phyloP scores from a whole-genome alignment of 2,329 filamentous ascomycete species.

The Aspergillus sp. region DNA sequence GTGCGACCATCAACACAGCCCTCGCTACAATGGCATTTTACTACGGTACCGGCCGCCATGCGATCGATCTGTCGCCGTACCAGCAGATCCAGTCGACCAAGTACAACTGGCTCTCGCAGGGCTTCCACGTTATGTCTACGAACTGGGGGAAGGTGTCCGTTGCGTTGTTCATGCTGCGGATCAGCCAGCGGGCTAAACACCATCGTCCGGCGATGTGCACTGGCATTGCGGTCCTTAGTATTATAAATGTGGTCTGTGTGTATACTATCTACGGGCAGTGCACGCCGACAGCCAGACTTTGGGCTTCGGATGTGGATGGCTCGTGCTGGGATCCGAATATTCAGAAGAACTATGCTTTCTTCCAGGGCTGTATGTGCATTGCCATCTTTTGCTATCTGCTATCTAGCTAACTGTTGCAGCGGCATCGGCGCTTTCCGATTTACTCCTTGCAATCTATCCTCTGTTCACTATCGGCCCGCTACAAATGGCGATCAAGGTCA shows the following conservation, averaged over 20 bases:
- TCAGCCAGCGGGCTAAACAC: conserved; percentile 8
- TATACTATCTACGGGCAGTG: conserved; percentile 16
- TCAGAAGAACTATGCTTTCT: conserved; percentile 14
- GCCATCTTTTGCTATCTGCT: neutral
- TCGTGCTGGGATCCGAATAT: conserved; percentile 6
- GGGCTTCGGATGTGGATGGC: neutral
- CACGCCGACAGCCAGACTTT: conserved; percentile 1
- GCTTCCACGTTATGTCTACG: conserved; percentile 15
- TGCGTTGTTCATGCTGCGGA: conserved; percentile 11
- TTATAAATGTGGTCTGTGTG: conserved; percentile 7
- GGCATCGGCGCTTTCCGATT: conserved; percentile 8
- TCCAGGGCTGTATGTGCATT: conserved; percentile 12
- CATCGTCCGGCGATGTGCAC: conserved; percentile 8
- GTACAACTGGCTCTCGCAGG: conserved; percentile 14
- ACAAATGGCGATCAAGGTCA: conserved; percentile 12
- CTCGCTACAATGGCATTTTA: neutral
- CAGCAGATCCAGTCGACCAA: conserved; percentile 4
- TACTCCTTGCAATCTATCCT: conserved; percentile 12
- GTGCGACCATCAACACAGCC: conserved; percentile 5
- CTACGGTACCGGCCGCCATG: conserved; percentile 13
- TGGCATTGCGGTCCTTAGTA: neutral
- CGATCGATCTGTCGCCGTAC: neutral
- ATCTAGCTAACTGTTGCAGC: neutral
- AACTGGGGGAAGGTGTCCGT: conserved; percentile 15
- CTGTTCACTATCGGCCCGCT: conserved; percentile 6